phyloP scores from a whole-genome alignment of 371 early-diverging fungal genomes.

The Mortierella sp. region DNA sequence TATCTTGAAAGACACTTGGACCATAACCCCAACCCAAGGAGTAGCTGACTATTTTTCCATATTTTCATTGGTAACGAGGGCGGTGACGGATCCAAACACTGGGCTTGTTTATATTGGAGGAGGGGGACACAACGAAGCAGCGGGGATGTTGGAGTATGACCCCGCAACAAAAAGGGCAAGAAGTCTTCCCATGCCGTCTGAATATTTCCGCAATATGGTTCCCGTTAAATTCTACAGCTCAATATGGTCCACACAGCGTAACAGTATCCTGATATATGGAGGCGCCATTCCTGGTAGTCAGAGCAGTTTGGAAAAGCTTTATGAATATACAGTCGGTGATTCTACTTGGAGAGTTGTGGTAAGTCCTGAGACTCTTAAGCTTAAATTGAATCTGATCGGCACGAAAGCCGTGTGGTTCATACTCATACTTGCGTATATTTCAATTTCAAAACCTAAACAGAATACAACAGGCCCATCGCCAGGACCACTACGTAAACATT shows the following conservation, averaged over 20 bases:
- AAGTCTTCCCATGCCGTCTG: not conserved
- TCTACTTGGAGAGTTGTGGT: too few species aligned
- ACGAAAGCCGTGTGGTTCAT: too few species aligned
- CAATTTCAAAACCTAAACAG: too few species aligned
- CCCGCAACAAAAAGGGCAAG: not conserved
- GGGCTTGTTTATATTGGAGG: not conserved
- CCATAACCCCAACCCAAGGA: not conserved
- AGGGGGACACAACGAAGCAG: not conserved
- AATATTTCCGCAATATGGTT: not conserved
- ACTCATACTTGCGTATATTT: too few species aligned
- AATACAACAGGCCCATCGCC: too few species aligned
- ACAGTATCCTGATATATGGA: slow-evolving; percentile 12
- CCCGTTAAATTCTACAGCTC: not conserved
- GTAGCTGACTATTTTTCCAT: not conserved
- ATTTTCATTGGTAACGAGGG: too few species aligned
- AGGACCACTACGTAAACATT: too few species aligned
- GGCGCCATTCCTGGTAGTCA: not conserved
- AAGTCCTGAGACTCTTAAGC: too few species aligned
- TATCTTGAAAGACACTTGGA: not conserved
- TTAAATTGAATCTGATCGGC: too few species aligned
- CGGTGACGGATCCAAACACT: not conserved
- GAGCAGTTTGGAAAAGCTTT: too few species aligned
- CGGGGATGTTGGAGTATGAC: slow-evolving; percentile 1
- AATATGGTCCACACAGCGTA: not conserved
- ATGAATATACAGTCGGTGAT: too few species aligned